Base-by-base conservation (phyloP, 768 basidiomycete species). In the Tylopilus vinaceipallidus region DNA sequence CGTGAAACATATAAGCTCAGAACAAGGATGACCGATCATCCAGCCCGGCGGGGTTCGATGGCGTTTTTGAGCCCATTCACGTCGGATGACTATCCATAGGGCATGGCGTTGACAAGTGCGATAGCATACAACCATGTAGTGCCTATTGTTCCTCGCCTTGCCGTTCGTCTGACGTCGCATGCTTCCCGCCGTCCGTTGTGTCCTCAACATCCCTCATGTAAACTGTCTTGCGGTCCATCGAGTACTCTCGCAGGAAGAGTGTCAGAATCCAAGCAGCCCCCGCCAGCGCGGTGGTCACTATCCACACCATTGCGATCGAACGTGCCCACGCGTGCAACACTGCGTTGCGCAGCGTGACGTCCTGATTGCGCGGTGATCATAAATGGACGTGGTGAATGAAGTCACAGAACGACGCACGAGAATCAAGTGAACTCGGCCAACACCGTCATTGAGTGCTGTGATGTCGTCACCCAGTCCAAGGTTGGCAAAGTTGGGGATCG, bases 261-360 rank as follows among this genome's bases (percentile, higher is more conserved):
- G 78, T 62, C 53, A 73, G 52, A 30, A 86, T 29, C 26, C 27
- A 12, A 11, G 27, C 16, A 20, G 19, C 6, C 17, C 79, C 82
- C 7, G 78, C 44, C 23, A 88, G 68, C 0, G 81, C 83, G 10
- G 82, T 82, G 64, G 73, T 74, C 9, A 83, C 81, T 19, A 86
- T 53, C 85, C 86, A 89, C 20, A 89, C 81, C 39, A 53, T 68
- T 54, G 75, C 75, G 33, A 89, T 81, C 3, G 85, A 80, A 26
- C 73, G 71, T 13, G 84, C 74, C 66, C 81, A 88, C 0, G 84
- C 84, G 49, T 86, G 73, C 27, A 82, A 75, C 9, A 86, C 69
- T 35, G 71, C 71, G 22, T 69, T 7, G n/a, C 41, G 41, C 26
- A 42, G 27, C n/a, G 3, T 19, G 27, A 30, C 11, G 13, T 42